Evolutionary conservation across 805 yeast species (phyloP), one percentile per base, ranked within the genome.

Genomic region (Jamesozyma jinghongensis): DNA sequence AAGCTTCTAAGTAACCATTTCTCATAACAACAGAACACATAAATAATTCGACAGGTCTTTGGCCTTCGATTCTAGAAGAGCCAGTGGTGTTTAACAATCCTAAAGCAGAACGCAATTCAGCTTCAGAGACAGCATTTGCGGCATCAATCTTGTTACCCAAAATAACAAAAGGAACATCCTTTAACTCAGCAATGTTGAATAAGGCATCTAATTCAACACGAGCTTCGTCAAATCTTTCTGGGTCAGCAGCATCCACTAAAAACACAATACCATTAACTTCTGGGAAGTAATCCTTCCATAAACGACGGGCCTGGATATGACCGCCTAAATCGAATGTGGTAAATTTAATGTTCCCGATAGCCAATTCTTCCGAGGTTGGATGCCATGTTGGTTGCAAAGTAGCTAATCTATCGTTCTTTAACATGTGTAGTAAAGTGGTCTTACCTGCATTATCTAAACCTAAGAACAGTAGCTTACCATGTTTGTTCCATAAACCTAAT

Each of bases 221-320:
- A 47, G 95, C 83, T 71, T 92, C 99, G 52, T 84, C 83, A 55
- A 92, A 84, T 67, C 99, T 82, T 62, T 81, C 95, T 30, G 92
- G 81, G 62, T 92, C 98, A 41, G 97, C 97, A 42, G 95, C 94
- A 63, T 92, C 99, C 26, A 92, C 97, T 44, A 92, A 71, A 65
- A 84, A 92, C 26, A 92, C 97, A 52, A 92, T 92, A 42, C 97
- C 98, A 65, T 87, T 85, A 37, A 92, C 99, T 69, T 92, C 99
- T 44, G 99, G 99, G 81, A 92, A 92, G 66, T 92, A 92, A 65
- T 92, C 97, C 63, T 88, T 88, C 99, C 99, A 92, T 61, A 92
- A 79, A 69, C 98, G 86, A 70, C 99, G 88, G 37, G 99, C 97
- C 69, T 90, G 97, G 65, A 77, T 81, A 71, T 92, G 99, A 34